phyloP scores from a whole-genome alignment of 129 eudicot genomes.

The Tagetes erecta region DNA sequence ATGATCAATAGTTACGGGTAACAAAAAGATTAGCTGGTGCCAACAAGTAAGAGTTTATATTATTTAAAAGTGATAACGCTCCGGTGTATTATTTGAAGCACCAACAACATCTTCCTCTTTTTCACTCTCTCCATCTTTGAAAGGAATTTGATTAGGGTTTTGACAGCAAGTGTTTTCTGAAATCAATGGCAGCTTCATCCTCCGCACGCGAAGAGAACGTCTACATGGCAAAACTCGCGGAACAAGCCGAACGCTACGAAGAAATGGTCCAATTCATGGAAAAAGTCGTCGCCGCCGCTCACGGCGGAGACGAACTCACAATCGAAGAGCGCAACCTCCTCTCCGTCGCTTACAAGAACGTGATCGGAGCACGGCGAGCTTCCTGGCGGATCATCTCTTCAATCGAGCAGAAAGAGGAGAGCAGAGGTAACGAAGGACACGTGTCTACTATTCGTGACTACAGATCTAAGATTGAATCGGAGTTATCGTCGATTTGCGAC shows the following conservation, averaged over 20 bases:
- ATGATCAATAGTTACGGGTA: too few relatives aligned
- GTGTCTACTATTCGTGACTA: conserved; percentile 65
- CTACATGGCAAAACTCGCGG: conserved; percentile 87
- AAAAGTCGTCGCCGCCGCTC: conserved; percentile 67
- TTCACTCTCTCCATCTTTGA: too few relatives aligned
- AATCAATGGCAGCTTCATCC: conserved; percentile 45
- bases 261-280: conserved; percentile 96
- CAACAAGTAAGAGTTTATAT: too few relatives aligned
- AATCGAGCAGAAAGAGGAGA: conserved; percentile 84
- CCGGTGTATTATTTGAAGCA: too few relatives aligned
- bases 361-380: conserved; percentile 85
- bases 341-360: conserved; percentile 86
- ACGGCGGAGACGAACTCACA: conserved; percentile 66
- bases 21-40: too few relatives aligned
- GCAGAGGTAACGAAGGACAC: conserved; percentile 73
- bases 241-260: conserved; percentile 87
- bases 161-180: too few relatives aligned
- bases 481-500: conserved; percentile 61
- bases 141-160: too few relatives aligned
- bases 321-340: conserved; percentile 90
- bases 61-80: too few relatives aligned
- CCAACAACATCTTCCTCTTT: too few relatives aligned
- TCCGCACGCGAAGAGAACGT: conserved; percentile 72
- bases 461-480: conserved; percentile 85
- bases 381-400: conserved; percentile 86